A percentile compares a stretch with the other conserved stretches of the same genome.
Conservation (phyloP, 1,284 basidiomycete genomes). For the Ceratobasidium sp. region DNA sequence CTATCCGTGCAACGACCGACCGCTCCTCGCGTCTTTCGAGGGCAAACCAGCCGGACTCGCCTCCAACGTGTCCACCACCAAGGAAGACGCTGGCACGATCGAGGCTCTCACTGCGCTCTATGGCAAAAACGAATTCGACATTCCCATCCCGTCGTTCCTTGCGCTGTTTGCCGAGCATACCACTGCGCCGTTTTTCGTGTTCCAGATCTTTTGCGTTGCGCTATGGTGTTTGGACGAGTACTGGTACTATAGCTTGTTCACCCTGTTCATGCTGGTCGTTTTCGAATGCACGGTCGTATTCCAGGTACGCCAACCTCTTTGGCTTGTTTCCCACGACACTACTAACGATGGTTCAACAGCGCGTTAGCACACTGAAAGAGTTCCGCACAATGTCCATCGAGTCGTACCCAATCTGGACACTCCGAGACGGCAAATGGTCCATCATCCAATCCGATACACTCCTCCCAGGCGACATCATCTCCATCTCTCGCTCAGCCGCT, state of each 20-base stretch:
- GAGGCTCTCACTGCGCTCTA: conserved; percentile 64
- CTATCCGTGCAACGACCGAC: conserved; percentile 84
- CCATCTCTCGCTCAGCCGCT: conserved; percentile 54
- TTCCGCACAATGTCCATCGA: conserved; percentile 94
- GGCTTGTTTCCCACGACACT: neutral
- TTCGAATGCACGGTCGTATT: conserved; percentile 98
- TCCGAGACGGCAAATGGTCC: conserved; percentile 81
- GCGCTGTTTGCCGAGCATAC: conserved; percentile 92
- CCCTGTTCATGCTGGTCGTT: conserved; percentile 94
- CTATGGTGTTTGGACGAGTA: conserved; percentile 97
- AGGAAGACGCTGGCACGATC: conserved; percentile 56
- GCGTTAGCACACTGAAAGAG: conserved; percentile 87
- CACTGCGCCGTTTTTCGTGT: conserved; percentile 94
- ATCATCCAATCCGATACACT: conserved; percentile 83
- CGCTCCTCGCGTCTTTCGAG: conserved; percentile 74
- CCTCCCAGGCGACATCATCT: conserved; percentile 89
- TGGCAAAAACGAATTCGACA: conserved; percentile 93
- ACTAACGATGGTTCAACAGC: conserved; percentile 55
- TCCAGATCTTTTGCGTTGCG: conserved; percentile 95
- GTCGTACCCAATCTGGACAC: conserved; percentile 84
- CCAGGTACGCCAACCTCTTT: conserved; percentile 70
- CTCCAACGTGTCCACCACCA: conserved; percentile 42
- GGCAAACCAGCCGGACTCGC: conserved; percentile 59
- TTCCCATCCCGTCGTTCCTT: conserved; percentile 90
- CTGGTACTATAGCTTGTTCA: conserved; percentile 97